Percentiles rank a stretch among this genome's conserved stretches.
These are phyloP conservation scores for Cladorrhinum samala DNA, from an alignment of 495 filamentous ascomycete genomes.

Conservation along the genomic window DNA sequence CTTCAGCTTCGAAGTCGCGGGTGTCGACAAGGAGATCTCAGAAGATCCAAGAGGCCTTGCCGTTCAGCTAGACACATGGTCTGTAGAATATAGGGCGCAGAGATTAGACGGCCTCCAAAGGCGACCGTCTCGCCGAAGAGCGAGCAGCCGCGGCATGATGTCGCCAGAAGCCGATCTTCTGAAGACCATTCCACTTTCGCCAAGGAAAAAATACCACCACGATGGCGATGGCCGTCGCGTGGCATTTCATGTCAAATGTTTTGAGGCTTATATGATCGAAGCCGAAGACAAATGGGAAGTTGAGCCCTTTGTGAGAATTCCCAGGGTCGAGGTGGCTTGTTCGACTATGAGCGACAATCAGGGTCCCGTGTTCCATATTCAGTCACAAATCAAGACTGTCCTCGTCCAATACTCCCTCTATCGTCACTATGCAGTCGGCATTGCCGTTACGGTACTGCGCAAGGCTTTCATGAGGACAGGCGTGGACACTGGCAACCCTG, in stretches of 20 bases:
- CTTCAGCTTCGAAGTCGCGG: slow-evolving; percentile 85
- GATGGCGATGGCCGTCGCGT: slow-evolving; percentile 80
- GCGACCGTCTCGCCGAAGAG: slow-evolving; percentile 51
- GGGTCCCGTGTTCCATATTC: slow-evolving; percentile 80
- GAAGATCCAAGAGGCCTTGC: slow-evolving; percentile 71
- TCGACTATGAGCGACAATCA: slow-evolving; percentile 78
- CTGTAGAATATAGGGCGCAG: slow-evolving; percentile 81
- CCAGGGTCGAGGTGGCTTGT: slow-evolving; percentile 78
- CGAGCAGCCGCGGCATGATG: slow-evolving; percentile 49
- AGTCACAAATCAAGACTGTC: slow-evolving; percentile 70
- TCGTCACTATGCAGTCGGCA: slow-evolving; percentile 82
- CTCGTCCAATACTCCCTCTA: slow-evolving; percentile 88
- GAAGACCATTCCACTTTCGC: slow-evolving; percentile 54
- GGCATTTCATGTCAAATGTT: slow-evolving; percentile 68
- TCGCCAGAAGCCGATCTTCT: slow-evolving; percentile 53
- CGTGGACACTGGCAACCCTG: slow-evolving; percentile 21
- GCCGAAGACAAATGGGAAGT: slow-evolving; percentile 75
- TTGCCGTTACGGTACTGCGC: slow-evolving; percentile 69
- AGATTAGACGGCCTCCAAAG: slow-evolving; percentile 52
- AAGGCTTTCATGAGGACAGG: slow-evolving; percentile 60
- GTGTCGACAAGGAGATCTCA: slow-evolving; percentile 75
- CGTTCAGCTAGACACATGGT: slow-evolving; percentile 84
- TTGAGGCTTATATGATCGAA: slow-evolving; percentile 88
- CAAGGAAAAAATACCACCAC: slow-evolving; percentile 47
- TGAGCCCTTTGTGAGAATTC: slow-evolving; percentile 80